Base-by-base conservation (phyloP, 495 filamentous ascomycete genomes). In the Alectoria sarmentosa region DNA sequence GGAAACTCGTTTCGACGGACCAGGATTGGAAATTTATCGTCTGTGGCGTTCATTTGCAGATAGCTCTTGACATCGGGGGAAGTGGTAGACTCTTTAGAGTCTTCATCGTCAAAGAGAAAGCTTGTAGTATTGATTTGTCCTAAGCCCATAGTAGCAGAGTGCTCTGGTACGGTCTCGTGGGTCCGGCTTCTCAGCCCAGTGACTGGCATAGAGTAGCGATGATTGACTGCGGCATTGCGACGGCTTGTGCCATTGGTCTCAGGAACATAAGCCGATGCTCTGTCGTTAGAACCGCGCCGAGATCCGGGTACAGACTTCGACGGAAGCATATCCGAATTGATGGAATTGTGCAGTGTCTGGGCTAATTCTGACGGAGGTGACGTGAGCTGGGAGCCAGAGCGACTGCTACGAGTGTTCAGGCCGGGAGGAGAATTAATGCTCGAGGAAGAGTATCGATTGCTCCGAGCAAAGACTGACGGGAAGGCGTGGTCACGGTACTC, bases 141-240 rank as follows among this genome's bases (percentile, higher is more conserved):
- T 67, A 84, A 84, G 38, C 78, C 80, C 70, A 74, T 74, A 68
- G 11, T 74, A 67, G 56, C 70, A 72, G 69, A 81, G 46, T 67
- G 79, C 59, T 78, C 77, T 41, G 79, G 72, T 14, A 78, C 69
- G 32, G 75, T 78, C 19, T 76, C 70, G 52, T 86, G 85, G 34
- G 79, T 80, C 49, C 89, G 82, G 67, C 80, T 83, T 66, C 83
- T 84, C 62, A 79, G 71, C 46, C 80, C 77, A 58, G 86, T 88
- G 36, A 90, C 86, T 11, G 92, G 92, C 89, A 96, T 92, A 13
- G 91, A 96, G 73, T 93, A 91, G 52, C 92, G 87, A 72, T 96
- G 91, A 19, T 32, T 41, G 28, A 63, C 61, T 36, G 83, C 83
- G 52, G 83, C 84, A 61, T 84, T 83, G 42, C 87, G 81, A 73